Conservation (phyloP, 2,329 filamentous ascomycete genomes). For the Neophaeococcomyces aloes region DNA sequence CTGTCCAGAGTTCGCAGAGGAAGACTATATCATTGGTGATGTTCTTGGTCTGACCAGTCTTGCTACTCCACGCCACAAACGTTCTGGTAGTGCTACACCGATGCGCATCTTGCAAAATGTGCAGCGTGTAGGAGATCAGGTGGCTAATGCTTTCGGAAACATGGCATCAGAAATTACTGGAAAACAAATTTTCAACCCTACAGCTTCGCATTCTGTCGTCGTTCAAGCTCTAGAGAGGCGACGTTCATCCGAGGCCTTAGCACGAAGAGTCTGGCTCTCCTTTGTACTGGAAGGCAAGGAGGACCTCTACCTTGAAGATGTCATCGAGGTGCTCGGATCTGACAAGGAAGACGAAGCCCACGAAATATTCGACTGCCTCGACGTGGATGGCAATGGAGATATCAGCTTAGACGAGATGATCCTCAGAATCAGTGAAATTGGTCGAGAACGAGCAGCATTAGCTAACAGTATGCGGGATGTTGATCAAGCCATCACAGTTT, state of each 20-base stretch:
- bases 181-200: constrained; percentile 88
- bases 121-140: constrained; percentile 78
- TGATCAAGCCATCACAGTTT: constrained; percentile 80
- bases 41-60: constrained; percentile 51
- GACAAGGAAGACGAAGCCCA: constrained; percentile 67
- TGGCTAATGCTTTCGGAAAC: constrained; percentile 86
- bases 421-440: constrained; percentile 71
- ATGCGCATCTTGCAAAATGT: constrained; percentile 67
- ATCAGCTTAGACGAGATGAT: constrained; percentile 95
- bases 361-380: constrained; percentile 70
- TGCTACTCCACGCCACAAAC: constrained; percentile 34
- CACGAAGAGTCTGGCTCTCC: constrained; percentile 95
- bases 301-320: constrained; percentile 65
- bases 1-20: constrained; percentile 78
- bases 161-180: constrained; percentile 91
- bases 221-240: constrained; percentile 79
- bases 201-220: constrained; percentile 79
- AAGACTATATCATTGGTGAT: constrained; percentile 86
- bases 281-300: constrained; percentile 87
- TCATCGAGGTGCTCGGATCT: constrained; percentile 74
- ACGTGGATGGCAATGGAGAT: constrained; percentile 83
- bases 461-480: constrained; percentile 94
- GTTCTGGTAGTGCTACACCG: constrained; percentile 59
- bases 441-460: constrained; percentile 78
- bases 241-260: constrained; percentile 76